phyloP scores from a whole-genome alignment of 2,329 filamentous ascomycete species.

The Xylariaceae sp. region DNA sequence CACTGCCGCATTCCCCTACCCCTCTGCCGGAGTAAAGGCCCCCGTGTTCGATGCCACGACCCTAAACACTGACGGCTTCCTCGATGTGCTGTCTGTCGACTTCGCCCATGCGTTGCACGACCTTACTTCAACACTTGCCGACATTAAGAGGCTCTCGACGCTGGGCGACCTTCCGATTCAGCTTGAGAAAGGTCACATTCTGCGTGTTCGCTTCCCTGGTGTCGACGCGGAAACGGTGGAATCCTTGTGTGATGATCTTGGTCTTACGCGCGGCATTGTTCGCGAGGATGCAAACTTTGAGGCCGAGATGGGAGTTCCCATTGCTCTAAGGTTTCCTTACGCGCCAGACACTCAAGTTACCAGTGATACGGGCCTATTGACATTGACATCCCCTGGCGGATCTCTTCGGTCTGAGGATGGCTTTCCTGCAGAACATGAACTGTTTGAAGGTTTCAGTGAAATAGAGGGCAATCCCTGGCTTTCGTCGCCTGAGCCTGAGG shows the following conservation, averaged over 20 bases:
- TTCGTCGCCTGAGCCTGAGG: conserved; percentile 50
- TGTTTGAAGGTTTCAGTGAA: conserved; percentile 47
- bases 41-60: conserved; percentile 57
- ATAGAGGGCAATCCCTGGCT: conserved; percentile 56
- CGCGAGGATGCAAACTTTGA: conserved; percentile 79
- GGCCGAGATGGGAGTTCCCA: conserved; percentile 66
- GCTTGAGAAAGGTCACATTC: conserved; percentile 68
- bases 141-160: conserved; percentile 76
- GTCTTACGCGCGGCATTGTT: conserved; percentile 80
- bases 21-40: conserved; percentile 49
- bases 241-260: conserved; percentile 82
- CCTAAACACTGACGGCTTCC: conserved; percentile 81
- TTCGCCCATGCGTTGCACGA: conserved; percentile 88
- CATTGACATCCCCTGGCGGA: conserved; percentile 53
- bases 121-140: conserved; percentile 76
- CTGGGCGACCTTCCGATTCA: conserved; percentile 85
- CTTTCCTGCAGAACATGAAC: conserved; percentile 43
- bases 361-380: conserved; percentile 29
- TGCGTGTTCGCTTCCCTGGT: conserved; percentile 88
- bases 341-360: conserved; percentile 61
- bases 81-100: conserved; percentile 85
- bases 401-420: conserved; percentile 52
- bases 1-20: conserved; percentile 58
- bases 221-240: conserved; percentile 86
- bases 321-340: conserved; percentile 86